Evolutionary conservation across 495 filamentous ascomycete species (phyloP).

Genomic region (Penicillium fimorum): DNA sequence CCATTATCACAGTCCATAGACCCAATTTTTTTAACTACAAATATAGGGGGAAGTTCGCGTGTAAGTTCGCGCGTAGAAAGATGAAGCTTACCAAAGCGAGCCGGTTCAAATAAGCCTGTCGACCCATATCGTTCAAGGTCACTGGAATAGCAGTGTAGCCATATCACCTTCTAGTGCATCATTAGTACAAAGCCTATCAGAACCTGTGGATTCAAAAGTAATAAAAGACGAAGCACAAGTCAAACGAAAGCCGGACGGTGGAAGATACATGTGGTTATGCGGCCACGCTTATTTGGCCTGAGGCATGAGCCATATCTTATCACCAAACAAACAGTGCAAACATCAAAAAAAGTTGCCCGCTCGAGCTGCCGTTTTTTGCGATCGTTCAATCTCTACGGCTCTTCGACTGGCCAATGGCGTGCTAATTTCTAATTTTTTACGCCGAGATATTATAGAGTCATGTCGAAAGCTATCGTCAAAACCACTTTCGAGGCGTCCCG

Average conservation of each 20-base stretch:
- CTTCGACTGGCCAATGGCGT: conserved; percentile 16
- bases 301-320: conserved; percentile 35
- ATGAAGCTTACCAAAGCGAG: conserved; percentile 51
- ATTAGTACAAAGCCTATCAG: background rate
- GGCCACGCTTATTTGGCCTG: conserved; percentile 14
- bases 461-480: conserved; percentile 56
- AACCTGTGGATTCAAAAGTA: background rate
- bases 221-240: background rate
- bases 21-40: background rate
- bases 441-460: conserved; percentile 29
- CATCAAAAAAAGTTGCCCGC: conserved; percentile 42
- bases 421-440: conserved; percentile 14
- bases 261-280: conserved; percentile 16
- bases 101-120: conserved; percentile 50
- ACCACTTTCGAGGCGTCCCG: conserved; percentile 83
- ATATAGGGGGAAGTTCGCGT: background rate
- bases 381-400: conserved; percentile 15
- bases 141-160: background rate
- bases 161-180: conserved; percentile 5
- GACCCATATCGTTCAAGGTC: conserved; percentile 40
- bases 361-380: conserved; percentile 25
- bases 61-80: conserved; percentile 6
- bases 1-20: background rate
- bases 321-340: conserved; percentile 41
- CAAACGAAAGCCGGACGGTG: background rate